Conservation (phyloP, 345 rosid species). For the Eucalyptus polyanthemos region DNA sequence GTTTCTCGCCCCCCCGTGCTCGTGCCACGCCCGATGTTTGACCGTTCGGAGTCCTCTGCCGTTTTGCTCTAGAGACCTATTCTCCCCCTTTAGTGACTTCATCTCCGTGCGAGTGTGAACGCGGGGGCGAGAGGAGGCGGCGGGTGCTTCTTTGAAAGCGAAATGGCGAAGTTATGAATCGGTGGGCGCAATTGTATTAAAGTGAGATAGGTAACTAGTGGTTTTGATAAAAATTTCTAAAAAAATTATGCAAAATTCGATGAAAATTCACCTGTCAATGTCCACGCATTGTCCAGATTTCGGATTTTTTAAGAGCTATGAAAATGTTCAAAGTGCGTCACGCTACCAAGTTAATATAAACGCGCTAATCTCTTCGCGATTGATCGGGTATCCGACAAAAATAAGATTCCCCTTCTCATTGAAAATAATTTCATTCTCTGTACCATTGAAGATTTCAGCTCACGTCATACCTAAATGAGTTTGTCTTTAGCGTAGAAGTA, state of each 20-base stretch:
- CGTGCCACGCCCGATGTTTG: background rate
- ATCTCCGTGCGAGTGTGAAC: no score
- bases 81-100: no score
- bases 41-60: no score
- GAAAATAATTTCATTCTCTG: background rate
- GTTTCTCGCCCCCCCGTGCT: background rate
- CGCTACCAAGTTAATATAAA: no score
- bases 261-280: background rate
- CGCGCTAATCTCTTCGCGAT: rapidly evolving
- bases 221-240: background rate
- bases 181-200: background rate
- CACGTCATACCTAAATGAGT: background rate
- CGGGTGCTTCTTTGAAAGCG: no score
- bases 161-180: no score
- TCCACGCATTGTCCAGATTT: background rate
- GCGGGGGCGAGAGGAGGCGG: no score
- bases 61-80: no score
- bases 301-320: background rate
- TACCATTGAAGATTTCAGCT: background rate
- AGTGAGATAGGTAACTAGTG: background rate
- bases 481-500: background rate
- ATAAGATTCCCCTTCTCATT: background rate
- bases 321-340: background rate
- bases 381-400: background rate
- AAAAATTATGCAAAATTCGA: background rate